Evolutionary conservation across 768 basidiomycete species (phyloP), one percentile per base, ranked within the genome.

Genomic region (Mycena pura): DNA sequence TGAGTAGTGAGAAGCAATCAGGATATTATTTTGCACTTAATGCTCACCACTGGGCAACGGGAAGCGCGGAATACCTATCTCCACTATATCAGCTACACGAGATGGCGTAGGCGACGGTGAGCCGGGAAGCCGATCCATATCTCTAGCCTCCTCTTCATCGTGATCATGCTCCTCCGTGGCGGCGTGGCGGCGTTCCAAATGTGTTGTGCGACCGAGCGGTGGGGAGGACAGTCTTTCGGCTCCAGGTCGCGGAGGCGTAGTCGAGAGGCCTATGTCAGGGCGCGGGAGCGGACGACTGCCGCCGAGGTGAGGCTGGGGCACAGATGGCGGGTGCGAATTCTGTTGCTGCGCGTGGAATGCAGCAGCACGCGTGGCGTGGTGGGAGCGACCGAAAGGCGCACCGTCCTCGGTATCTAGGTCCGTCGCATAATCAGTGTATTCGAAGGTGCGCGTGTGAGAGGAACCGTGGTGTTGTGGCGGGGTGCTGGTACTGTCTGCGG

Each of bases 351-450:
- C 51, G 62, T 81, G 83, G 34, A 79, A 79, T 45, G 80, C 79
- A 14, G 80, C 72, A 39, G 80, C 77, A 27, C 86, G 80, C 39
- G 87, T 84, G 7, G 81, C 78, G 64, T 88, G 88, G 71, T 87
- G 89, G 19, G 80, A 82, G 17, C 85, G 82, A 21, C 88, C 89
- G 45, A 87, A 83, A 6, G 86, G 86, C 51, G 89, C 73, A 2
- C 87, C 87, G 55, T 82, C 83, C 70, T 89, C 87, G 8, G 83
- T 82, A 65, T 89, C 86, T n/a, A 84, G 69, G 48, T 86, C 86
- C 13, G 77, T 76, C 19, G 86, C 85, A 6, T 86, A 76, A 50
- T 79, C 73, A 19, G 67, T 10, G 25, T 25, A 25, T 34, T 61
- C 58, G 43, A 46, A 62, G 17, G 51, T 51, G 24, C 52, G 63